Evolutionary conservation across 2,329 filamentous ascomycete genomes (phyloP).

Genomic region (Stachybotrys echinatus): DNA sequence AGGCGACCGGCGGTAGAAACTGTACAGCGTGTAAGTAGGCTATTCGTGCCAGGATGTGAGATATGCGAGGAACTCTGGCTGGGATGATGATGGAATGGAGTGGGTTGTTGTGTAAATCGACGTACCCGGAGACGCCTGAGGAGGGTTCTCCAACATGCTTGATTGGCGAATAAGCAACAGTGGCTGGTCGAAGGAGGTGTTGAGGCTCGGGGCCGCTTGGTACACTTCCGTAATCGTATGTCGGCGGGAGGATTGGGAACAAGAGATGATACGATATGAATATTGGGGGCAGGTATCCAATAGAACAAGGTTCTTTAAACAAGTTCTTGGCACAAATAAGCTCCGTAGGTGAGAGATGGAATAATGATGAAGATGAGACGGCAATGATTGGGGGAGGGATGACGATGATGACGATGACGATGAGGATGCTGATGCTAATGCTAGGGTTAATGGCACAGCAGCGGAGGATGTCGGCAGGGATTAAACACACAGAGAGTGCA

Average conservation of each 20-base stretch:
- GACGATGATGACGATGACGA: constrained; percentile 5
- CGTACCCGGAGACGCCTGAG: constrained; percentile 15
- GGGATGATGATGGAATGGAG: neutral
- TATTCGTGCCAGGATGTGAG: neutral
- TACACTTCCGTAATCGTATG: neutral
- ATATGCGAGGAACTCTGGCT: neutral
- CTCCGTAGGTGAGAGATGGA: too few species aligned
- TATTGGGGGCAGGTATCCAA: neutral
- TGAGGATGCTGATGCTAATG: constrained; percentile 10
- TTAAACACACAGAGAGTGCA: neutral
- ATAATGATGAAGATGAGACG: neutral
- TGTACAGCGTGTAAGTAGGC: constrained; percentile 10
- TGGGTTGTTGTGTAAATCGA: constrained; percentile 3
- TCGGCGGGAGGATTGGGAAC: neutral
- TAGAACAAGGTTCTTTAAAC: too few species aligned
- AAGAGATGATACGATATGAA: too few species aligned
- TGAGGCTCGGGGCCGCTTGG: neutral
- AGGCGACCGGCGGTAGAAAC: constrained; percentile 38
- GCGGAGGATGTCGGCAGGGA: neutral
- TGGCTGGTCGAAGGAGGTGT: neutral
- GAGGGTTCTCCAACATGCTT: constrained; percentile 19
- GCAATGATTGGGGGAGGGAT: neutral
- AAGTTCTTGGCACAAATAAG: too few species aligned
- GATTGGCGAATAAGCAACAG: constrained; percentile 9
- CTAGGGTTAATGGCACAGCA: constrained; percentile 3